Evolutionary conservation across 2,329 filamentous ascomycete genomes (phyloP).

Genomic region (Ophiocordyceps robertsii): DNA sequence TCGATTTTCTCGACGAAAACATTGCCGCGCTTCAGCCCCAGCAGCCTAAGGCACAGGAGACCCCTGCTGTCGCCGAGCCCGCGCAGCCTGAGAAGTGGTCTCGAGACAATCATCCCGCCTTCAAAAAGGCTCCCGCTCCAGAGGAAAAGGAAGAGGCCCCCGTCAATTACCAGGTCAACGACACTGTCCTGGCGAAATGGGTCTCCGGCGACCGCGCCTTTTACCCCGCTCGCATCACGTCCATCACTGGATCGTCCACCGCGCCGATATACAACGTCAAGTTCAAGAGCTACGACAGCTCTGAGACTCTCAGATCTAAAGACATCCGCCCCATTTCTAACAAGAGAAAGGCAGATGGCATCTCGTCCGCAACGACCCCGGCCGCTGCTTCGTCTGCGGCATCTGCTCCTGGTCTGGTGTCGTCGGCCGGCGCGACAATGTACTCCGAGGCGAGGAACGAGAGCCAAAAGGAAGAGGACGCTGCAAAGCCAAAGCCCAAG

Average conservation of each 20-base stretch:
- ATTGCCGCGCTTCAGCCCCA: constrained; percentile 63
- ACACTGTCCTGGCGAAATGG: constrained; percentile 85
- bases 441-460: constrained; percentile 50
- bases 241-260: constrained; percentile 81
- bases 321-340: constrained; percentile 71
- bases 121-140: constrained; percentile 37
- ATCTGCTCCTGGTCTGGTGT: constrained; percentile 27
- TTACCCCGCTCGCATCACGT: constrained; percentile 86
- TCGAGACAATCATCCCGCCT: constrained; percentile 67
- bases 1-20: constrained; percentile 64
- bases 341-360: constrained; percentile 79
- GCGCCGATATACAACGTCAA: constrained; percentile 89
- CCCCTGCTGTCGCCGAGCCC: constrained; percentile 29
- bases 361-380: constrained; percentile 36
- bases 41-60: constrained; percentile 27
- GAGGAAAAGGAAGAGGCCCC: constrained; percentile 41
- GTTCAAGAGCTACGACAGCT: constrained; percentile 82
- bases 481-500: constrained; percentile 65
- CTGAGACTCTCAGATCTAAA: constrained; percentile 67
- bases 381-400: constrained; percentile 22
- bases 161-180: constrained; percentile 68
- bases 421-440: constrained; percentile 42
- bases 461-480: constrained; percentile 49
- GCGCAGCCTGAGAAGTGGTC: constrained; percentile 60
- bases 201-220: constrained; percentile 76